Percentiles rank a stretch among this genome's conserved stretches.
Conservation (phyloP, 2,329 filamentous ascomycete genomes). For the Fusarium goolgardi region DNA sequence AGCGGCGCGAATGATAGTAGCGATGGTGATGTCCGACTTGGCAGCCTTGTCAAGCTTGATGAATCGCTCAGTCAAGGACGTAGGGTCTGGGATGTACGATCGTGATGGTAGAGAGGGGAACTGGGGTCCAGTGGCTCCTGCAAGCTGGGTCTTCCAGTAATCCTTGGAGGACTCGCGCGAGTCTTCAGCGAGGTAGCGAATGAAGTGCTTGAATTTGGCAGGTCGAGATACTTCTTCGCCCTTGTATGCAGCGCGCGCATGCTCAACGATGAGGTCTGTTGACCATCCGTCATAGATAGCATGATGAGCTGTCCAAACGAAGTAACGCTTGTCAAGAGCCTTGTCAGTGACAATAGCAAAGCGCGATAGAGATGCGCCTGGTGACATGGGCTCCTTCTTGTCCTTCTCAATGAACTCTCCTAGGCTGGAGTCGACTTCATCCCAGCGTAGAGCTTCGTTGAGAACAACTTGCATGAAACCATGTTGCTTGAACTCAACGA, state of each 20-base stretch:
- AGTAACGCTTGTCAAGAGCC: conserved; percentile 47
- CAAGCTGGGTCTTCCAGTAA: conserved; percentile 43
- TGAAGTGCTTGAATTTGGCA: conserved; percentile 46
- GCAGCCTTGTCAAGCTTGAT: conserved; percentile 35
- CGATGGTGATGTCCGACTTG: conserved; percentile 40
- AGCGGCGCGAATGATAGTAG: conserved; percentile 44
- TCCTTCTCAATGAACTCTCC: conserved; percentile 55
- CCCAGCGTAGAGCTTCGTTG: conserved; percentile 52
- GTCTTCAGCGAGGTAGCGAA: conserved; percentile 39
- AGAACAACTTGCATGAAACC: conserved; percentile 60
- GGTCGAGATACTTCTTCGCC: conserved; percentile 34
- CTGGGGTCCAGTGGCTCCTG: conserved; percentile 42
- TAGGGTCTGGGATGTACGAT: conserved; percentile 42
- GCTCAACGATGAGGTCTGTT: conserved; percentile 43
- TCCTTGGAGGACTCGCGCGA: conserved; percentile 36
- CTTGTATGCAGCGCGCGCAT: conserved; percentile 39
- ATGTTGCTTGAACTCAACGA: conserved; percentile 57
- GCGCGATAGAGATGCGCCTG: conserved; percentile 57
- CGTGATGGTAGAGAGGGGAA: conserved; percentile 44
- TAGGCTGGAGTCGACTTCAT: conserved; percentile 49
- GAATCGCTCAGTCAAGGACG: conserved; percentile 36
- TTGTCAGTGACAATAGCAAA: conserved; percentile 53
- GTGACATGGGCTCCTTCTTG: conserved; percentile 53
- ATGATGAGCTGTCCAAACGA: conserved; percentile 50
- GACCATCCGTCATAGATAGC: conserved; percentile 51